Evolutionary conservation across 176 grass and related monocot genomes (phyloP).

Genomic region (Phoenix dactylifera): DNA sequence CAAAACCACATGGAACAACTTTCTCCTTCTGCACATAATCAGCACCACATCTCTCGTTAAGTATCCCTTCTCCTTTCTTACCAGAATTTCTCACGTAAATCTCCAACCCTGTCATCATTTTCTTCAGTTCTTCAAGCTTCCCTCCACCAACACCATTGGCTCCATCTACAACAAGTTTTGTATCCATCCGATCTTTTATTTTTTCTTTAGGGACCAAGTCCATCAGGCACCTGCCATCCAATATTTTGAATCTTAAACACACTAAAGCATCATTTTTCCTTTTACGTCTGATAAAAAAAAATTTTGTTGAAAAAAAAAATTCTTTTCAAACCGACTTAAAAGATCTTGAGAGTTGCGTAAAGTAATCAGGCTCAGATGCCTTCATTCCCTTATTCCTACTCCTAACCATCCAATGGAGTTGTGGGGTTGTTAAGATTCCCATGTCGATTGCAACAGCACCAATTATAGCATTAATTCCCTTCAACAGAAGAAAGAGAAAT

Average conservation of each 20-base stretch:
- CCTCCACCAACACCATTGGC: conserved; percentile 85
- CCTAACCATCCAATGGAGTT: conserved; percentile 90
- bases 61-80: conserved; percentile 76
- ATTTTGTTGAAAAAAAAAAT: too few species aligned
- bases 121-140: conserved; percentile 60
- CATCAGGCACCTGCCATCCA: conserved; percentile 30
- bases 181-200: conserved; percentile 12
- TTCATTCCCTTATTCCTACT: conserved; percentile 56
- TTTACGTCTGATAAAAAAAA: too few species aligned
- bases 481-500: not conserved
- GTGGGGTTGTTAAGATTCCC: conserved; percentile 85
- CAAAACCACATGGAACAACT: conserved; percentile 56
- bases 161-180: conserved; percentile 71
- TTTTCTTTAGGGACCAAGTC: conserved; percentile 46
- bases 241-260: not conserved
- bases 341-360: conserved; percentile 47
- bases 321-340: conserved; percentile 46
- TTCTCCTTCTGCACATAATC: conserved; percentile 98
- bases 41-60: conserved; percentile 79
- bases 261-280: not conserved
- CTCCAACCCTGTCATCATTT: conserved; percentile 37
- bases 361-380: conserved; percentile 65
- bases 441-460: conserved; percentile 52
- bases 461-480: conserved; percentile 72
- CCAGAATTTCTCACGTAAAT: conserved; percentile 63